Conservation (phyloP, 1,284 basidiomycete genomes). For the Vanrija sp. region DNA sequence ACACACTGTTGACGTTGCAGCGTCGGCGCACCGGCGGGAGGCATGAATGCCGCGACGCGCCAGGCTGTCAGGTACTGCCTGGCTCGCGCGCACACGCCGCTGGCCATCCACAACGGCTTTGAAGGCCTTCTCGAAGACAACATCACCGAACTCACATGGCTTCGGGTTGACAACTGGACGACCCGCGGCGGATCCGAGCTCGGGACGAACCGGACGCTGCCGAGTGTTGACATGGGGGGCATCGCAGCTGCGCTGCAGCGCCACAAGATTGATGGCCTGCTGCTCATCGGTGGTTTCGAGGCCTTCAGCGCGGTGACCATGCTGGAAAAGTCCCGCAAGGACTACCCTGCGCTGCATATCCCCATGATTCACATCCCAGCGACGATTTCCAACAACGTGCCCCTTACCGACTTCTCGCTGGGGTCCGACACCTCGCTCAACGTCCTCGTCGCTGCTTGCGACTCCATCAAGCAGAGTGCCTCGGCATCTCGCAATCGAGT, state of each 20-base stretch:
- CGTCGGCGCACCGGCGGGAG: constrained; percentile 93
- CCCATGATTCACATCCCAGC: constrained; percentile 91
- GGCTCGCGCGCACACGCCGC: constrained; percentile 82
- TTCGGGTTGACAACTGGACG: constrained; percentile 95
- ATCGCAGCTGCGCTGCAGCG: constrained; percentile 88
- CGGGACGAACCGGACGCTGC: constrained; percentile 88
- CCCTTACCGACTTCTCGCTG: constrained; percentile 90
- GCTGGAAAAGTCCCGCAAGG: constrained; percentile 72
- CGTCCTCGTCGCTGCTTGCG: constrained; percentile 94
- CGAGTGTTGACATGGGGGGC: constrained; percentile 77
- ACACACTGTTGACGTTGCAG: too few relatives aligned
- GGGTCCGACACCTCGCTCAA: constrained; percentile 95
- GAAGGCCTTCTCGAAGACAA: constrained; percentile 87
- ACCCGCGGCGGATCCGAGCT: constrained; percentile 96
- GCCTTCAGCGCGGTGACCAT: constrained; percentile 76
- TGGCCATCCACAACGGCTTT: constrained; percentile 94
- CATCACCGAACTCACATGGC: constrained; percentile 81
- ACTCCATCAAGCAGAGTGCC: constrained; percentile 97
- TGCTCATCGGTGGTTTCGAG: constrained; percentile 96
- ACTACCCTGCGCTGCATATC: constrained; percentile 90
- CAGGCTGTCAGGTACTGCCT: constrained; percentile 91
- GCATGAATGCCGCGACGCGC: constrained; percentile 97
- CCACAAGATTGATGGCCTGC: constrained; percentile 71
- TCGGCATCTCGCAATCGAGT: constrained; percentile 91
- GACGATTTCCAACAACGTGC: constrained; percentile 97